phyloP scores from a whole-genome alignment of 768 basidiomycete species.

The Stropharia rugosoannulata region DNA sequence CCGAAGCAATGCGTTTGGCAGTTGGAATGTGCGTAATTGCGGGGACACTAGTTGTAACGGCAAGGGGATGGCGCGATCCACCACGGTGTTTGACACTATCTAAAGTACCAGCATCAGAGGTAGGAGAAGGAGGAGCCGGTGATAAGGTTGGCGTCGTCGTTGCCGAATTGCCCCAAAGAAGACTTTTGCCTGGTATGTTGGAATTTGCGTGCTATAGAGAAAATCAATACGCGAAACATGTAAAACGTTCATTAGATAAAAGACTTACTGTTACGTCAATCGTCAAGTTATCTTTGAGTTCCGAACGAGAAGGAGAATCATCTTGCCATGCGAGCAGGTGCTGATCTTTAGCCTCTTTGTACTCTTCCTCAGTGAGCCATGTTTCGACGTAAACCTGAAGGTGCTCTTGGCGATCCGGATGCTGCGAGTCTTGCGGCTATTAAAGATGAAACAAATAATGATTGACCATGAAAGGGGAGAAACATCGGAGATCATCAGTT shows the following conservation, averaged over 20 bases:
- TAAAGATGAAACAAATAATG: constrained; percentile 7
- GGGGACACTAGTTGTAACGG: constrained; percentile 43
- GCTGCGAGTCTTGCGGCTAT: constrained; percentile 76
- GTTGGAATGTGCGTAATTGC: constrained; percentile 25
- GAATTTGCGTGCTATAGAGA: not conserved
- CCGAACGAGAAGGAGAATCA: constrained; percentile 39
- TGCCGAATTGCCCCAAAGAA: constrained; percentile 63
- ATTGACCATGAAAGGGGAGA: not conserved
- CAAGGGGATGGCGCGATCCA: constrained; percentile 44
- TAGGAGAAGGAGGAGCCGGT: constrained; percentile 30
- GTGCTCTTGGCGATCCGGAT: constrained; percentile 69
- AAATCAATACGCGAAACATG: not conserved
- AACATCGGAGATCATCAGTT: not conserved
- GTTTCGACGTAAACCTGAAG: constrained; percentile 75
- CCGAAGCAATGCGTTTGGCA: constrained; percentile 36
- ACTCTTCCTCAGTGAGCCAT: constrained; percentile 79
- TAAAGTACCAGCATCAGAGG: constrained; percentile 19
- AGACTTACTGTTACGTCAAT: constrained; percentile 38
- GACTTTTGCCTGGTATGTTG: constrained; percentile 51
- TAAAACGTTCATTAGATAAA: constrained; percentile 9
- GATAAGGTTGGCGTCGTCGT: constrained; percentile 37
- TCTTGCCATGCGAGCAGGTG: constrained; percentile 73
- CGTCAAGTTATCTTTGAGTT: constrained; percentile 39
- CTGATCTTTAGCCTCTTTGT: constrained; percentile 59
- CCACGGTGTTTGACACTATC: constrained; percentile 3